These are phyloP conservation scores for Starmera caribaea DNA, from an alignment of 805 yeast genomes.

Conservation along the genomic window DNA sequence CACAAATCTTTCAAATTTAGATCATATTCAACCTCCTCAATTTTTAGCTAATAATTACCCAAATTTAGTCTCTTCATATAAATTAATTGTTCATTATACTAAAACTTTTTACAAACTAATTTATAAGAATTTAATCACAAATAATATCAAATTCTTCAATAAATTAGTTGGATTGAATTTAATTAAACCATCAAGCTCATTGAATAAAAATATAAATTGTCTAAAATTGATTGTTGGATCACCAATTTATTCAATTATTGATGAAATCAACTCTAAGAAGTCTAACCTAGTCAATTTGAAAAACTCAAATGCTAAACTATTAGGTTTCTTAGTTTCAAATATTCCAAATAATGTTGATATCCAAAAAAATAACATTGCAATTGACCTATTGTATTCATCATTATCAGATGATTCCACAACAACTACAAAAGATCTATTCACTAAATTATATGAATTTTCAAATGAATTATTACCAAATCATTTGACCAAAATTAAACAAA, in stretches of 20 bases:
- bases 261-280: slow-evolving; percentile 19
- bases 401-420: neutral
- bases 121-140: slow-evolving; percentile 9
- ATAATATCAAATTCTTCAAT: slow-evolving; percentile 12
- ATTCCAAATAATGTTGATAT: slow-evolving; percentile 19
- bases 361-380: neutral
- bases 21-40: slow-evolving; percentile 3
- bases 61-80: slow-evolving; percentile 4
- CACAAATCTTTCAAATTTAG: slow-evolving; percentile 2
- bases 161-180: slow-evolving; percentile 15
- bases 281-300: slow-evolving; percentile 13
- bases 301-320: slow-evolving; percentile 20
- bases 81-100: slow-evolving; percentile 6
- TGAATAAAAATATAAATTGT: slow-evolving; percentile 10
- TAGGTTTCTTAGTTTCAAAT: slow-evolving; percentile 27
- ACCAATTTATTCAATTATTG: slow-evolving; percentile 25
- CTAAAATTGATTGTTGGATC: slow-evolving; percentile 23
- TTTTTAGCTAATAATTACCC: slow-evolving; percentile 4
- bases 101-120: slow-evolving; percentile 7
- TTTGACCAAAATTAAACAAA: neutral
- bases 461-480: neutral
- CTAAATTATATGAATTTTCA: neutral
- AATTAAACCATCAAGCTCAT: slow-evolving; percentile 6
- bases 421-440: neutral
- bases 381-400: neutral